Percentiles rank a stretch among this genome's conserved stretches.
Conservation (phyloP, 1,284 basidiomycete species). For the Cystobasidium pallidum region DNA sequence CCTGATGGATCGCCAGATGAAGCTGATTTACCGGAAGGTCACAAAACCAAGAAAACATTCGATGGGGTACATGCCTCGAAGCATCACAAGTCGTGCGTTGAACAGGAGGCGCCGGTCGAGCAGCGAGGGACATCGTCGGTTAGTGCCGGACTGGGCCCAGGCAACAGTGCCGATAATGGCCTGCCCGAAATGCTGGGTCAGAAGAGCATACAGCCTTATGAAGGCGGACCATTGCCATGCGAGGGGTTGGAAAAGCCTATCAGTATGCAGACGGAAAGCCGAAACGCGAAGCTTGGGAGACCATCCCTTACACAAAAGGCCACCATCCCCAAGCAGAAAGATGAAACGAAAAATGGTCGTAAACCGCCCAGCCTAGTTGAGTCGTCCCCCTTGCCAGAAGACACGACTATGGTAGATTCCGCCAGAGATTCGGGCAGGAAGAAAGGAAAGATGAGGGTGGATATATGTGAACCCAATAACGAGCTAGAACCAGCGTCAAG, state of each 20-base stretch:
- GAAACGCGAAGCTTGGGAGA: not conserved
- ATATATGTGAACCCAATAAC: not conserved
- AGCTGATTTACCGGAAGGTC: too few species aligned
- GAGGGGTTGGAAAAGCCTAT: too few species aligned
- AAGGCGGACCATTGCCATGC: too few species aligned
- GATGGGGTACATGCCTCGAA: too few species aligned
- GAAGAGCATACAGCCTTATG: too few species aligned
- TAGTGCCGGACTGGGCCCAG: not conserved
- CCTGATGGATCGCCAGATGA: not conserved
- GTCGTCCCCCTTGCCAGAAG: not conserved
- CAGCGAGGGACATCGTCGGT: not conserved
- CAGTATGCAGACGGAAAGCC: not conserved
- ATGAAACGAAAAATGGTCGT: too few species aligned
- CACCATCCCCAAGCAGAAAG: too few species aligned
- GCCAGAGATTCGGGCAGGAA: not conserved
- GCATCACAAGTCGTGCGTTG: too few species aligned
- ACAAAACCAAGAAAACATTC: too few species aligned
- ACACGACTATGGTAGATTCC: not conserved
- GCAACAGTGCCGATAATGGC: conserved; percentile 1
- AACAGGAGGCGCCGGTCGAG: not conserved
- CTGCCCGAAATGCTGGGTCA: not conserved
- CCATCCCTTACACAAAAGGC: too few species aligned
- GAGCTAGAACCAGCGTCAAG: not conserved
- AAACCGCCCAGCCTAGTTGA: too few species aligned
- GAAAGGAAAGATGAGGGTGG: not conserved